phyloP scores from a whole-genome alignment of 2,329 filamentous ascomycete genomes.

The Xylariaceae sp. region DNA sequence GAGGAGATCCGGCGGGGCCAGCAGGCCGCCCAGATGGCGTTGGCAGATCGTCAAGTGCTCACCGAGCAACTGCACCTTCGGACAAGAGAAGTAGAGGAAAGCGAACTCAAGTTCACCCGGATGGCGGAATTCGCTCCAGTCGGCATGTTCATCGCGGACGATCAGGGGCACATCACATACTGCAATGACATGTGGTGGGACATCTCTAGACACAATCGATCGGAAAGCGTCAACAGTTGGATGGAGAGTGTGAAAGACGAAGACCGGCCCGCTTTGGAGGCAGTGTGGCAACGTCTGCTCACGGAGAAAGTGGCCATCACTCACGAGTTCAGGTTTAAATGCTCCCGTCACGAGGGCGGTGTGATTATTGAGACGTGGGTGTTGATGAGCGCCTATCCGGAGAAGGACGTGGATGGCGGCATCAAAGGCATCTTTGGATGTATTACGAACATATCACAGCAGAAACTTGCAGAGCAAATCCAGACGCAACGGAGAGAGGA shows the following conservation, averaged over 20 bases:
- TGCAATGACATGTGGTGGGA: slow-evolving; percentile 76
- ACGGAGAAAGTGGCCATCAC: slow-evolving; percentile 59
- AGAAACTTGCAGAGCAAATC: slow-evolving; percentile 78
- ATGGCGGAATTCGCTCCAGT: slow-evolving; percentile 83
- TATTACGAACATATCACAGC: slow-evolving; percentile 78
- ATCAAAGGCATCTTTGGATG: slow-evolving; percentile 74
- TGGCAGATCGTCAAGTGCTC: slow-evolving; percentile 70
- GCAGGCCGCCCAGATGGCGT: slow-evolving; percentile 66
- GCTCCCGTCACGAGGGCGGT: slow-evolving; percentile 55
- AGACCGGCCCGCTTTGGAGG: slow-evolving; percentile 54
- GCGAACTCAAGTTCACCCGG: slow-evolving; percentile 72
- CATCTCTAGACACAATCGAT: slow-evolving; percentile 61
- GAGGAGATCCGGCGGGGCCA: slow-evolving; percentile 75
- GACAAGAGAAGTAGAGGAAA: slow-evolving; percentile 57
- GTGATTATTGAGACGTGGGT: slow-evolving; percentile 67
- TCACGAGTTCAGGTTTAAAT: slow-evolving; percentile 71
- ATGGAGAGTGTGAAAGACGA: slow-evolving; percentile 66
- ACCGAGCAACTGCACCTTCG: slow-evolving; percentile 66
- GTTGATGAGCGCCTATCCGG: slow-evolving; percentile 69
- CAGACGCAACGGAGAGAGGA: slow-evolving; percentile 74
- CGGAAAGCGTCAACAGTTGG: slow-evolving; percentile 59
- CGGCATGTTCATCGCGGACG: slow-evolving; percentile 79
- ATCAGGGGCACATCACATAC: slow-evolving; percentile 65
- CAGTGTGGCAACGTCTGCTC: slow-evolving; percentile 58
- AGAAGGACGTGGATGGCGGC: slow-evolving; percentile 56